Conservation (phyloP, 805 yeast genomes). For the Nakazawaea molendinolei region DNA sequence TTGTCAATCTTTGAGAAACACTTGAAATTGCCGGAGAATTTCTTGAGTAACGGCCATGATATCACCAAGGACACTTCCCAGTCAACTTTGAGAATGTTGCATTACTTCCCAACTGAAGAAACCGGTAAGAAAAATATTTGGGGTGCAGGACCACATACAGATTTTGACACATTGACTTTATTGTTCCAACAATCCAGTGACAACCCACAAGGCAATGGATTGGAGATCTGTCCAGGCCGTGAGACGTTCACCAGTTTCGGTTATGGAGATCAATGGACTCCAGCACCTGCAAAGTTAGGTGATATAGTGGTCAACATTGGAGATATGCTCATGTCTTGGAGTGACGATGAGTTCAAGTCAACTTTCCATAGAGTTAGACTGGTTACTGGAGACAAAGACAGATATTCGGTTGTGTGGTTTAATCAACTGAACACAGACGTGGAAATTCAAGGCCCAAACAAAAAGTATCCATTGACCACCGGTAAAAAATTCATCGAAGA, state of each 20-base stretch:
- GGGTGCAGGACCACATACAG: slow-evolving; percentile 33
- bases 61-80: slow-evolving; percentile 24
- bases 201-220: slow-evolving; percentile 24
- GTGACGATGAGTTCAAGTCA: slow-evolving; percentile 26
- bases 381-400: slow-evolving; percentile 22
- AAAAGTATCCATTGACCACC: slow-evolving; percentile 22
- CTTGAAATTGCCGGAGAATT: slow-evolving; percentile 23
- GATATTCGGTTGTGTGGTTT: slow-evolving; percentile 29
- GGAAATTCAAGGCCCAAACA: slow-evolving; percentile 22
- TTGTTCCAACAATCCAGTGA: slow-evolving; percentile 23
- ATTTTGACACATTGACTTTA: slow-evolving; percentile 28
- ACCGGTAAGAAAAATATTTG: slow-evolving; percentile 18
- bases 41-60: slow-evolving; percentile 23
- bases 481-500: slow-evolving; percentile 27
- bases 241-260: slow-evolving; percentile 29
- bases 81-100: slow-evolving; percentile 27
- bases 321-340: slow-evolving; percentile 33
- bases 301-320: slow-evolving; percentile 31
- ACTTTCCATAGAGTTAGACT: slow-evolving; percentile 29
- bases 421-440: slow-evolving; percentile 30
- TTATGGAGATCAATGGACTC: slow-evolving; percentile 27
- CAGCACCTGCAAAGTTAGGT: slow-evolving; percentile 26
- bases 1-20: slow-evolving; percentile 25
- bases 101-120: slow-evolving; percentile 25
- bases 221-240: slow-evolving; percentile 31